Evolutionary conservation across 768 basidiomycete species (phyloP).

Genomic region (Tylopilus sp.): DNA sequence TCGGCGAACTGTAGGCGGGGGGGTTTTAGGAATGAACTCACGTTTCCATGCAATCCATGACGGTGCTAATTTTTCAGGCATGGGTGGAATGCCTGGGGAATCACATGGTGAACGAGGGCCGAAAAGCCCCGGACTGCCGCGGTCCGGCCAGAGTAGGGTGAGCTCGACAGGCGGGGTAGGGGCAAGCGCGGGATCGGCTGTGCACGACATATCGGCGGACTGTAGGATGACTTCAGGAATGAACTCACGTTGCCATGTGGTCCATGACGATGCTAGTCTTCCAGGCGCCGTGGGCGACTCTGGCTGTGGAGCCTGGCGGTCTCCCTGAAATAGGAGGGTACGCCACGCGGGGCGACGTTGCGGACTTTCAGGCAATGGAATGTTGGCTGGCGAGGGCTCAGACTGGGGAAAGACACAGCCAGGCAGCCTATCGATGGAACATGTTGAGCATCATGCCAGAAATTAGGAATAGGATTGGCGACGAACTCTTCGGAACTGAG

Average conservation of each 20-base stretch:
- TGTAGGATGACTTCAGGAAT: not conserved
- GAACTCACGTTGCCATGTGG: conserved; percentile 62
- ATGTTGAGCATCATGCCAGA: too few species aligned
- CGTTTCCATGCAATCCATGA: conserved; percentile 66
- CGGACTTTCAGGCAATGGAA: too few species aligned
- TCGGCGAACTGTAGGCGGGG: not conserved
- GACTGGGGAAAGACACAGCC: too few species aligned
- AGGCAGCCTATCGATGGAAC: too few species aligned
- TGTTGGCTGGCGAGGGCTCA: too few species aligned
- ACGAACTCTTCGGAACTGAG: too few species aligned
- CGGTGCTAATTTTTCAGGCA: conserved; percentile 31
- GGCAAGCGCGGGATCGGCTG: conserved; percentile 39
- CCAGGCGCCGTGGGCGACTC: conserved; percentile 31
- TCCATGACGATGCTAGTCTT: conserved; percentile 46
- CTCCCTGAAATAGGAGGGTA: conserved; percentile 33
- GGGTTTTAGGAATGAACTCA: conserved; percentile 34
- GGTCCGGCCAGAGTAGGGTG: conserved; percentile 54
- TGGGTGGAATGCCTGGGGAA: too few species aligned
- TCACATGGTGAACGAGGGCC: too few species aligned
- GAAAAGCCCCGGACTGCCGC: conserved; percentile 36
- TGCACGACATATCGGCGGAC: not conserved
- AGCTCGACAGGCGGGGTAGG: conserved; percentile 56
- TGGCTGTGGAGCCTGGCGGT: conserved; percentile 31
- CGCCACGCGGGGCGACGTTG: conserved; percentile 53
- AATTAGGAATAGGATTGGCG: too few species aligned